Conservation (phyloP, 331 rosid genomes). For the Cydonia oblonga region DNA sequence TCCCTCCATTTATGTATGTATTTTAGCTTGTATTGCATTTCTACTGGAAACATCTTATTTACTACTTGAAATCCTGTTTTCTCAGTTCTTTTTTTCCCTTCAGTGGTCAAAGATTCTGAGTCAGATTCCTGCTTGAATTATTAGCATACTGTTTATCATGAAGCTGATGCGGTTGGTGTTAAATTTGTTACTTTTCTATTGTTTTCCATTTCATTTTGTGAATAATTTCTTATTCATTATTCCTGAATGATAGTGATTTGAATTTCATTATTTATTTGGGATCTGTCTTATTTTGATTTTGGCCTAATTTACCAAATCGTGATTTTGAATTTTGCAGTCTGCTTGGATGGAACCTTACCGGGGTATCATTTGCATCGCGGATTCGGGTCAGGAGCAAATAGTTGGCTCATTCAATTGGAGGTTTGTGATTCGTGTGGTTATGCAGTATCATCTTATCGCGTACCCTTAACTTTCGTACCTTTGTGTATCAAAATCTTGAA, state of each 20-base stretch:
- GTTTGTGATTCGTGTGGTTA: slow-evolving; percentile 41
- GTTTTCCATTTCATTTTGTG: not conserved
- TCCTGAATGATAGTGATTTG: not conserved
- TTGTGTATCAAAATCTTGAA: not conserved
- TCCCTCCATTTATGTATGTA: not conserved
- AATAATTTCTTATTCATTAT: not conserved
- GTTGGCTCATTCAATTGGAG: slow-evolving; percentile 95
- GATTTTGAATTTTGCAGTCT: slow-evolving; percentile 36
- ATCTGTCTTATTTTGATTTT: slow-evolving; percentile 1
- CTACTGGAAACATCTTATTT: not conserved
- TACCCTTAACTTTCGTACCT: no score
- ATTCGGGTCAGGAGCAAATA: slow-evolving; percentile 71
- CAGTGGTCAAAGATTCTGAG: not conserved
- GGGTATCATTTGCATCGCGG: slow-evolving; percentile 84
- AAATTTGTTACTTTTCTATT: not conserved
- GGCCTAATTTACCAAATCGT: not conserved
- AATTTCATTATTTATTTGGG: not conserved
- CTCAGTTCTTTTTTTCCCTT: not conserved
- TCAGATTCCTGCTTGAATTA: not conserved
- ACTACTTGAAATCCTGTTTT: not conserved
- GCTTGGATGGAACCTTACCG: slow-evolving; percentile 95
- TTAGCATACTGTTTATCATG: not conserved
- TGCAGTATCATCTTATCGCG: not conserved
- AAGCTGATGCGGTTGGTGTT: not conserved
- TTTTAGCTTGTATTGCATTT: not conserved